Evolutionary conservation across 176 grass and related monocot species (phyloP), one percentile per base, ranked within the genome.

Genomic region (Eremochloa ophiuroides): DNA sequence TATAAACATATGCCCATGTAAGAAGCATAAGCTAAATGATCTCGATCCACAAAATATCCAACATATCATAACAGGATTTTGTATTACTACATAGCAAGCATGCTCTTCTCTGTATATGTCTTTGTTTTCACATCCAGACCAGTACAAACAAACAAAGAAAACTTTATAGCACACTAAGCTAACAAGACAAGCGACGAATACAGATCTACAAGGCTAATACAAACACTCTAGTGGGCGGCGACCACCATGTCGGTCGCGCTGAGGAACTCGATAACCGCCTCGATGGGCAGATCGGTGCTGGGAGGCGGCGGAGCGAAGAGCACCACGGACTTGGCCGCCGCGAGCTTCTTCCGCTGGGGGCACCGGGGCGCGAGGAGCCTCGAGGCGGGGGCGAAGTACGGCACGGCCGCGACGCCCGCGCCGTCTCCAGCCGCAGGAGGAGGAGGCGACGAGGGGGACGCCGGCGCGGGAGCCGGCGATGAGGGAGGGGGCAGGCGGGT

Each of bases 301-400:
- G 83, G 55, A 25, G 82, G 79, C 18, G 89, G 43, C 25, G 85
- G 89, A 3, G 90, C 20, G 38, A 88, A 86, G 59, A 86, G 75
- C 74, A 89, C 37, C 58, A 88, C 77, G 58, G 42, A 76, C 82
- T 92, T 97, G 12, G 87, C 80, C 55, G 89, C 87, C 12, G 44
- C 61, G 13, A 88, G 60, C 75, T 91, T 97, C 91, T 90, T 97
- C 84, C 94, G 62, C 61, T 88, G 89, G 20, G 64, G 87, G 59
- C 17, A 94, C 1, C 69, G 55, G 13, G 87, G 88, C 7, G 75
- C 61, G 13, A 85, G 53, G 50, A 77, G 4, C 38, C 87, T 64
- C 16, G 83, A 80, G 1, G 38, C 83, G 20, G 81, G 71, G 8
- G 73, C 62, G 42, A 91, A 90, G 82, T 71, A 84, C 44, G 84